Evolutionary conservation across 1,284 basidiomycete species (phyloP).

Genomic region (Rhodofomes roseus): DNA sequence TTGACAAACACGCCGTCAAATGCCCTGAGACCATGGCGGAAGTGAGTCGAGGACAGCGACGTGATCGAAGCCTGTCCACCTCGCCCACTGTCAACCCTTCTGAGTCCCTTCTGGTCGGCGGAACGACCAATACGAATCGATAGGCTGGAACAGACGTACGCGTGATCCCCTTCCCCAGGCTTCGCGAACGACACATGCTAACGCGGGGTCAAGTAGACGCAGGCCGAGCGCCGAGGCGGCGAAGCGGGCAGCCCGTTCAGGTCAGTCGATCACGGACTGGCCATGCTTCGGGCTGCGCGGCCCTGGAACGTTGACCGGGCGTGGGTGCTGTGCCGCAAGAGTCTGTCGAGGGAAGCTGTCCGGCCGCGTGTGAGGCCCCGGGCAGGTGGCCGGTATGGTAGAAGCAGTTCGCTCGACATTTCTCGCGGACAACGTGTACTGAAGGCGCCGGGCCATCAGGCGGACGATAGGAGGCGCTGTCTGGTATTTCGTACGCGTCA

Average conservation of each 20-base stretch:
- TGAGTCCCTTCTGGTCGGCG: slow-evolving; percentile 74
- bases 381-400: background rate
- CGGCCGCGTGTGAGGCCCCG: slow-evolving; percentile 11
- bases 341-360: slow-evolving; percentile 37
- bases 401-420: slow-evolving; percentile 7
- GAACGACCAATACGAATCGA: slow-evolving; percentile 66
- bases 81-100: slow-evolving; percentile 48
- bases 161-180: slow-evolving; percentile 80
- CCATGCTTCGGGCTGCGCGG: slow-evolving; percentile 6
- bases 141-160: slow-evolving; percentile 64
- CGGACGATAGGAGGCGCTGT: background rate
- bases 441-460: background rate
- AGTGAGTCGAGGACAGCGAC: slow-evolving; percentile 83
- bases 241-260: slow-evolving; percentile 72
- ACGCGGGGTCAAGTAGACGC: slow-evolving; percentile 47
- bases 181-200: slow-evolving; percentile 48
- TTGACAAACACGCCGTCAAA: slow-evolving; percentile 7
- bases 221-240: slow-evolving; percentile 57
- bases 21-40: slow-evolving; percentile 56
- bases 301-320: slow-evolving; percentile 17
- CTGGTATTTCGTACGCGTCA: background rate
- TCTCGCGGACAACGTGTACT: slow-evolving; percentile 4
- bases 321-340: slow-evolving; percentile 31
- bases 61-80: slow-evolving; percentile 67
- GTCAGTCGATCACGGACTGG: slow-evolving; percentile 35